Evolutionary conservation across 495 filamentous ascomycete genomes (phyloP).

Genomic region (Talaromyces wortmannii): DNA sequence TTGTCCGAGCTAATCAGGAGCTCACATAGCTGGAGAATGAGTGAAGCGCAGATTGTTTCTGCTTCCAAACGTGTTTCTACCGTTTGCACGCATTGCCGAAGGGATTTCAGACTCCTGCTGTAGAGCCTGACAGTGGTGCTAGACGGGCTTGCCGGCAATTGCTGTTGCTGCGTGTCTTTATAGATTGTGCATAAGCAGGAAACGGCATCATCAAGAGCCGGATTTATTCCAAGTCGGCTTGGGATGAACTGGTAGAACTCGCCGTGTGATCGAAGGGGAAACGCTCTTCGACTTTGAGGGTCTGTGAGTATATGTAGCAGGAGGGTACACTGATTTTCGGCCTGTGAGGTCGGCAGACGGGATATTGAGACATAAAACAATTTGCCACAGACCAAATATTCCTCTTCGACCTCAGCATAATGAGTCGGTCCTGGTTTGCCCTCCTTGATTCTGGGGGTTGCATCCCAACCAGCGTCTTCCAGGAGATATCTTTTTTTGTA

Average conservation of each 20-base stretch:
- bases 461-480: background rate
- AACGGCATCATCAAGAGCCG: background rate
- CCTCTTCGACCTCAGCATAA: background rate
- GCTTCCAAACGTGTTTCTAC: background rate
- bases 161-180: background rate
- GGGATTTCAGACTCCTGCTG: background rate
- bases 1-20: slow-evolving; percentile 1
- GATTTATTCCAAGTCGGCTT: background rate
- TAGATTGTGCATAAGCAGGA: slow-evolving; percentile 1
- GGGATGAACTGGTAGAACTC: background rate
- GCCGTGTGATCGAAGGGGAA: background rate
- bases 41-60: background rate
- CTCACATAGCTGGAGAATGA: background rate
- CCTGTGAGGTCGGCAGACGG: background rate
- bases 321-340: background rate
- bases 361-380: background rate
- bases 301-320: background rate
- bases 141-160: background rate
- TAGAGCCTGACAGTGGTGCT: background rate
- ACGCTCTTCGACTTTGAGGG: background rate
- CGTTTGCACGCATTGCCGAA: background rate
- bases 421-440: background rate
- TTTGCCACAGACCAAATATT: background rate
- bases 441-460: background rate
- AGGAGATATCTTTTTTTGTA: background rate